Conservation (phyloP, 768 basidiomycete species). For the Pleurotus sapidus region DNA sequence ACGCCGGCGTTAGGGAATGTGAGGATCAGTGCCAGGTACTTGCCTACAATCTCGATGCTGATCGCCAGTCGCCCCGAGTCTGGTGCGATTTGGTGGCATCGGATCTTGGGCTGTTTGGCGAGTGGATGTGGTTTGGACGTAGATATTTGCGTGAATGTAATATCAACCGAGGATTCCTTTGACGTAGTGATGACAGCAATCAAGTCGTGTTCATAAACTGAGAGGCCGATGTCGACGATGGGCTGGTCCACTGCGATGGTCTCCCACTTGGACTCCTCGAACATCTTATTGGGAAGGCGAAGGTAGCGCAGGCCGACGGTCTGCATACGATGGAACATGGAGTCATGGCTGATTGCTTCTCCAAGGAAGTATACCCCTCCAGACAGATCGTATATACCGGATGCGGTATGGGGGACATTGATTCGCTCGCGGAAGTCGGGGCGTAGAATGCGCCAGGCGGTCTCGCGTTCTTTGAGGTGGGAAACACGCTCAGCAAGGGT, state of each 20-base stretch:
- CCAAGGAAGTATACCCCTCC: slow-evolving; percentile 40
- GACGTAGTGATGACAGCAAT: slow-evolving; percentile 38
- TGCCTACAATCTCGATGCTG: slow-evolving; percentile 45
- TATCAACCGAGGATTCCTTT: slow-evolving; percentile 14
- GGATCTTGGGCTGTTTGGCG: slow-evolving; percentile 10
- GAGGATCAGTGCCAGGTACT: slow-evolving; percentile 37
- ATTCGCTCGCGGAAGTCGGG: slow-evolving; percentile 23
- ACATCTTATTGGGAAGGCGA: slow-evolving; percentile 24
- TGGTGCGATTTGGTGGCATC: background rate
- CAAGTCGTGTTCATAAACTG: slow-evolving; percentile 42
- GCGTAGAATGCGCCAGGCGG: slow-evolving; percentile 26
- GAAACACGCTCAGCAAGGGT: slow-evolving; percentile 22
- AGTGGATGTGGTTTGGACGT: slow-evolving; percentile 14
- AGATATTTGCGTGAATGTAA: slow-evolving; percentile 17
- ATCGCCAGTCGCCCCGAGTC: slow-evolving; percentile 22
- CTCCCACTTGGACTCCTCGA: slow-evolving; percentile 25
- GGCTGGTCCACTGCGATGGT: slow-evolving; percentile 21
- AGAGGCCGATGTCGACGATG: slow-evolving; percentile 42
- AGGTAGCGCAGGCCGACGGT: slow-evolving; percentile 28
- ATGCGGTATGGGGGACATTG: slow-evolving; percentile 23
- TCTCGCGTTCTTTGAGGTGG: slow-evolving; percentile 21
- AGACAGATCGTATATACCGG: slow-evolving; percentile 41
- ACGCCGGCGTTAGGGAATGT: slow-evolving; percentile 19
- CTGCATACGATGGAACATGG: background rate
- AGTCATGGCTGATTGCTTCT: background rate